Base-by-base conservation (phyloP, 495 filamentous ascomycete species). In the Aspergillus panamensis region DNA sequence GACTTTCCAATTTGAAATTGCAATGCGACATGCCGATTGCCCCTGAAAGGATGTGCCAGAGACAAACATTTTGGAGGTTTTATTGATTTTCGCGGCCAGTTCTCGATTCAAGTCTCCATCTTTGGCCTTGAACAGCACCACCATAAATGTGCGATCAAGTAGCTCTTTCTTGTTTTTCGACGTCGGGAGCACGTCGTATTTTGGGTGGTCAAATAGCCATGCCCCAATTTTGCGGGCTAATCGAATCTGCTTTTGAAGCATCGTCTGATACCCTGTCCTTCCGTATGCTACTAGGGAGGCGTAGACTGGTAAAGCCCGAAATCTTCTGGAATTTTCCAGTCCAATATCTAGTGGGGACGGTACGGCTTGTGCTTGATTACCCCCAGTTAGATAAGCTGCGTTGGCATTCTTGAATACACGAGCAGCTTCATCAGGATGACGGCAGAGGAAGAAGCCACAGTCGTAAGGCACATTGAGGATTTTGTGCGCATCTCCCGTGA, bases 391-490 rank as follows among this genome's bases (percentile, higher is more conserved):
- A 67, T 96, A 97, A 0, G 88, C 89, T 5, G 92, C 92, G 66
- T 91, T 92, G 19, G 88, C 79, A 75, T 97, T 97, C 49, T 84
- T 77, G 71, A 94, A 96, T 1, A 91, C 88, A 5, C 82, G 70
- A 10, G 71, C 70, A 0, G 85, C 78, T 30, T 85, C 68, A 4
- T 74, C 62, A 1, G 80, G 72, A 52, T 88, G 76, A 8, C 85
- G 84, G 61, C 82, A 86, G 60, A 96, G 80, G 79, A 95, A 96
- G 69, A 96, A 89, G 13, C 93, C 93, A 61, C 84, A 92, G 69
- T 97, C 93, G 59, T 97, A 97, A 4, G 93, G 92, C 76, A 96
- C 91, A 61, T 97, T 97, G n/a, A 97, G 79, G 6, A 96, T 72
- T 66, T 97, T 96, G 68, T 97, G 93, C 2, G 80, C 89, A 63